Base-by-base conservation (phyloP, 2,329 filamentous ascomycete species). In the Trichoderma harzianum region DNA sequence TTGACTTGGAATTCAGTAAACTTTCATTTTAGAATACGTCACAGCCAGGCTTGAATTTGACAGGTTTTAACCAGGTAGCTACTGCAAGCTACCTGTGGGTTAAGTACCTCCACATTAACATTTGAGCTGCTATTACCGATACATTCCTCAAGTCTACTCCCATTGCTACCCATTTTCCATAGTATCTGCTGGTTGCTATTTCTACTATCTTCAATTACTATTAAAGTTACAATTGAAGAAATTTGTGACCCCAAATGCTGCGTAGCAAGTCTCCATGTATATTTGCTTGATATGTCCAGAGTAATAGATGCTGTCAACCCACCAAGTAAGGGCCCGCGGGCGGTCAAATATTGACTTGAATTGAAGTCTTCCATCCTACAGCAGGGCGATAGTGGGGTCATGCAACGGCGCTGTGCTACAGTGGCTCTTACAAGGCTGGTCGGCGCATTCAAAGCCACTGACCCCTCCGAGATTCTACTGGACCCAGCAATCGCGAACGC, bases 401-500 rank as follows among this genome's bases (percentile, higher is more conserved):
- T 58, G 64, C 53, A 2, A 67, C 51, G 34, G 21, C 32, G 34
- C 65, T 68, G 65, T 43, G 24, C 34, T 57, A 60, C 57, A 60
- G 57, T 11, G 57, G 47, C 47, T 10, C 51, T 58, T 58, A 58
- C 64, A 58, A 26, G n/a, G 58, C 67, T 18, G 18, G n/a, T 30
- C n/a, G 26, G 63, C 63, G 63, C 63, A 39, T 39, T 36, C 16
- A 24, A 12, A 39, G n/a, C 28, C 66, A 26, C 66, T 69, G n/a
- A 24, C 57, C 57, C 67, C 55, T 69, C 66, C 55, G 28, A 61
- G 65, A 7, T 55, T 51, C 55, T 51, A 16, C 55, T 36, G 55
- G 34, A 14, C 14, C 51, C 51, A 26, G 55, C 30, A 64, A 57
- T 70, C 68, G 68, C 68, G 68, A 70, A 57, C 53, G 58, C 57